Evolutionary conservation across 1,284 basidiomycete species (phyloP).

Genomic region (Ustilago sp.): DNA sequence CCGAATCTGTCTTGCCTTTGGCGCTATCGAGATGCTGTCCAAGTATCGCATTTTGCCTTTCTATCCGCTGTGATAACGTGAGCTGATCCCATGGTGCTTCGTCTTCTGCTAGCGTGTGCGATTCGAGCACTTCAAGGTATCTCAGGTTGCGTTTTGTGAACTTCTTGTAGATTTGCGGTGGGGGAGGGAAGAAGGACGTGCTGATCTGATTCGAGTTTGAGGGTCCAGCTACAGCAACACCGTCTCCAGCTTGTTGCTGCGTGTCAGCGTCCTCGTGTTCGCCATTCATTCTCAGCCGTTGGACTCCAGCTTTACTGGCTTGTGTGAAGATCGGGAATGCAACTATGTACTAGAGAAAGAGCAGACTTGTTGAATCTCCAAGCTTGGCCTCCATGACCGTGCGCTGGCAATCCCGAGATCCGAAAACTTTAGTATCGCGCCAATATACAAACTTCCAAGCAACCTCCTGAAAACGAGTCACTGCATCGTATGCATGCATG

Average conservation of each 20-base stretch:
- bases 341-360: not conserved
- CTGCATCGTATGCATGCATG: not conserved
- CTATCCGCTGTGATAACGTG: slow-evolving; percentile 14
- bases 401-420: slow-evolving; percentile 26
- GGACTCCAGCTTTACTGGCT: not conserved
- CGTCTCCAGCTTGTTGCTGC: slow-evolving; percentile 14
- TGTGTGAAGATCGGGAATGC: not conserved
- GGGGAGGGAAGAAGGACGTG: slow-evolving; percentile 63
- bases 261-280: slow-evolving; percentile 12
- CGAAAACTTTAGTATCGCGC: slow-evolving; percentile 18
- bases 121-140: slow-evolving; percentile 45
- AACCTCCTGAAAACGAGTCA: slow-evolving; percentile 26
- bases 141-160: slow-evolving; percentile 56
- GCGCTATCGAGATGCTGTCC: slow-evolving; percentile 1
- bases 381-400: slow-evolving; percentile 12
- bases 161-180: slow-evolving; percentile 53
- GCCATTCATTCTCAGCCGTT: slow-evolving; percentile 22
- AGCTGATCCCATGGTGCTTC: slow-evolving; percentile 42
- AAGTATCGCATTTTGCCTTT: slow-evolving; percentile 38
- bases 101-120: slow-evolving; percentile 19
- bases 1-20: not conserved
- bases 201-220: slow-evolving; percentile 46
- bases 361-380: not conserved
- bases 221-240: slow-evolving; percentile 18
- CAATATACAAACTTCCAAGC: not conserved